These are phyloP conservation scores for Solanum rostratum DNA, from an alignment of 257 asterid species.

Conservation along the genomic window DNA sequence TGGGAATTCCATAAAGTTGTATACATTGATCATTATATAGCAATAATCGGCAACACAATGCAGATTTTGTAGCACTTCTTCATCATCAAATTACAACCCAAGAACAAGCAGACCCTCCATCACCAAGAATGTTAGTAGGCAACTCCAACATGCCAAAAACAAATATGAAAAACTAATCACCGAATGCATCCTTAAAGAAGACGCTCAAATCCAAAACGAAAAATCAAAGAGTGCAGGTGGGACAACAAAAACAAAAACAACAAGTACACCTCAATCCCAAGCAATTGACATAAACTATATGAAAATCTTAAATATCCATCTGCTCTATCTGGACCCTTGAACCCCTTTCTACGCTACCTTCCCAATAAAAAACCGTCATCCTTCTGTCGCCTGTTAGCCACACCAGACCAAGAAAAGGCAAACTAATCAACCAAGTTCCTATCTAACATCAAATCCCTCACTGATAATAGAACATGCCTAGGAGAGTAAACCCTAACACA, in stretches of 20 bases:
- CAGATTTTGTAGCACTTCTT: not conserved
- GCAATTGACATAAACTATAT: not conserved
- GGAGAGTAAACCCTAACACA: not conserved
- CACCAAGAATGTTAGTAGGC: not conserved
- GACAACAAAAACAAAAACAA: not conserved
- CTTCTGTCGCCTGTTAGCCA: no score
- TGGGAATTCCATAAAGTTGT: not conserved
- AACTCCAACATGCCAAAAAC: not conserved
- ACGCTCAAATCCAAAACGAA: not conserved
- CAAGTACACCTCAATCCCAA: not conserved
- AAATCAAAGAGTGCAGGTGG: not conserved
- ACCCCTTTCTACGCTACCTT: no score
- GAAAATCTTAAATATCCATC: not conserved
- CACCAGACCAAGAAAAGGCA: no score
- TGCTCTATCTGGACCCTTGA: not conserved
- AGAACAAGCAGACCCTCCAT: not conserved
- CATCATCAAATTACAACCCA: not conserved
- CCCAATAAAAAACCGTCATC: no score
- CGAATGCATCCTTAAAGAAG: not conserved
- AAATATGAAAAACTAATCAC: not conserved
- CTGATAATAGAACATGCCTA: not conserved
- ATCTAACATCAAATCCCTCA: not conserved
- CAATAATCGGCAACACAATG: not conserved
- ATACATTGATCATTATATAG: not conserved
- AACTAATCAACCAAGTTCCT: not conserved